These are phyloP conservation scores for Talaromyces piceae DNA, from an alignment of 2,329 filamentous ascomycete species.

Conservation along the genomic window DNA sequence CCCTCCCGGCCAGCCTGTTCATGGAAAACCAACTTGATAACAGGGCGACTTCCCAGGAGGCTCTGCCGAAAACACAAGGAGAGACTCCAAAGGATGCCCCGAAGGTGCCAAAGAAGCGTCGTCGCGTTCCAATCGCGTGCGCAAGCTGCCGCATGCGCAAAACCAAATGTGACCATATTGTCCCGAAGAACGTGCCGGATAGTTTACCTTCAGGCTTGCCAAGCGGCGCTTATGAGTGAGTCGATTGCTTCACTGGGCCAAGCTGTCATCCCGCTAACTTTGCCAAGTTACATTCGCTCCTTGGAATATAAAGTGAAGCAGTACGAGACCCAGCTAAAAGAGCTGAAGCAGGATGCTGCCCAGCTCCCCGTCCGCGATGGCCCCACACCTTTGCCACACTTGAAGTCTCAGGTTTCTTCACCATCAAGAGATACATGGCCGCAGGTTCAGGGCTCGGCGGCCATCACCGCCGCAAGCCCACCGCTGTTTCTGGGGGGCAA, in stretches of 20 bases:
- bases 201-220: slow-evolving; percentile 2
- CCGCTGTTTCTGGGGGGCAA: slow-evolving; percentile 9
- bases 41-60: slow-evolving; percentile 5
- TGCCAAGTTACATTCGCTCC: slow-evolving; percentile 10
- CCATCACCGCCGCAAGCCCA: slow-evolving; percentile 9
- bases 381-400: not conserved
- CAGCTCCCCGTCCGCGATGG: not conserved
- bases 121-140: slow-evolving; percentile 11
- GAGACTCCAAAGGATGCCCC: not conserved
- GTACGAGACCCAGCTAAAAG: slow-evolving; percentile 9
- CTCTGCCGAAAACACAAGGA: not conserved
- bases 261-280: not conserved
- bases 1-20: not conserved
- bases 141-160: slow-evolving; percentile 11
- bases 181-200: slow-evolving; percentile 6
- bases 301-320: slow-evolving; percentile 11
- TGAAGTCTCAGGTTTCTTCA: not conserved
- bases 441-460: not conserved
- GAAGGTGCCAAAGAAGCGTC: slow-evolving; percentile 7
- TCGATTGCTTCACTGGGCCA: not conserved
- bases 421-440: not conserved
- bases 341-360: not conserved
- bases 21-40: slow-evolving; percentile 6
- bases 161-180: slow-evolving; percentile 13
- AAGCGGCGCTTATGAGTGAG: slow-evolving; percentile 8